phyloP scores from a whole-genome alignment of 805 yeast species.

The Saturnispora silvae region DNA sequence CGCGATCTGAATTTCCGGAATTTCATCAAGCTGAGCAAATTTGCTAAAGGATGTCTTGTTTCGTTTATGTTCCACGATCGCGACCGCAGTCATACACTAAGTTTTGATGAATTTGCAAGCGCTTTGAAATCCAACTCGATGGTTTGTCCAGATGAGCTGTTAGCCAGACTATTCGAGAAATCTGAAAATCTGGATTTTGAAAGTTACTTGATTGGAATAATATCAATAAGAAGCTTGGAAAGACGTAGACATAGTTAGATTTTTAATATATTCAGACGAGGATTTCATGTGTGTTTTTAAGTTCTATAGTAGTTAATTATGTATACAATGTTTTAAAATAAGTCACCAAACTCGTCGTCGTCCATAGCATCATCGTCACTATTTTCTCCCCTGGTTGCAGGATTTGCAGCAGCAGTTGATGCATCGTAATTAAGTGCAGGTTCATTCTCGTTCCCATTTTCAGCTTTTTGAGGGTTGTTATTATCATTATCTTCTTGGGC shows the following conservation, averaged over 20 bases:
- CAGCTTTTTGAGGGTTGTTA: neutral
- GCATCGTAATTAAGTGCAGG: neutral
- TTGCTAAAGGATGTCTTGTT: slow-evolving; percentile 24
- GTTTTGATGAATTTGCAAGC: slow-evolving; percentile 20
- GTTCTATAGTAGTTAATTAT: too few relatives aligned
- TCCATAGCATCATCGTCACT: slow-evolving; percentile 6
- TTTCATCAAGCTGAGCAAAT: slow-evolving; percentile 22
- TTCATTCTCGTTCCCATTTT: neutral
- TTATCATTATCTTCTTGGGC: neutral
- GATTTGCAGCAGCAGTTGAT: slow-evolving; percentile 2
- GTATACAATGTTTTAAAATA: slow-evolving; percentile 16
- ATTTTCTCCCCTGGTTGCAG: neutral
- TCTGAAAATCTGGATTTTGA: slow-evolving; percentile 19
- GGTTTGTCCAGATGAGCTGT: slow-evolving; percentile 16
- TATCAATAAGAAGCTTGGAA: slow-evolving; percentile 19
- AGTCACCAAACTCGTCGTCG: slow-evolving; percentile 13
- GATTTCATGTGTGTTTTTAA: neutral
- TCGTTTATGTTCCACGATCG: slow-evolving; percentile 23
- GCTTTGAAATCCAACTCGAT: slow-evolving; percentile 20
- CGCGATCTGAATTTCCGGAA: slow-evolving; percentile 19
- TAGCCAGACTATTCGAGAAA: slow-evolving; percentile 15
- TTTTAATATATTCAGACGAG: too few relatives aligned
- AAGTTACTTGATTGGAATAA: slow-evolving; percentile 21
- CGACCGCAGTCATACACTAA: slow-evolving; percentile 13
- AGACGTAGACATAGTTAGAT: slow-evolving; percentile 3